Evolutionary conservation across 208 protist species (phyloP).

Genomic region (Willaertia magna): DNA sequence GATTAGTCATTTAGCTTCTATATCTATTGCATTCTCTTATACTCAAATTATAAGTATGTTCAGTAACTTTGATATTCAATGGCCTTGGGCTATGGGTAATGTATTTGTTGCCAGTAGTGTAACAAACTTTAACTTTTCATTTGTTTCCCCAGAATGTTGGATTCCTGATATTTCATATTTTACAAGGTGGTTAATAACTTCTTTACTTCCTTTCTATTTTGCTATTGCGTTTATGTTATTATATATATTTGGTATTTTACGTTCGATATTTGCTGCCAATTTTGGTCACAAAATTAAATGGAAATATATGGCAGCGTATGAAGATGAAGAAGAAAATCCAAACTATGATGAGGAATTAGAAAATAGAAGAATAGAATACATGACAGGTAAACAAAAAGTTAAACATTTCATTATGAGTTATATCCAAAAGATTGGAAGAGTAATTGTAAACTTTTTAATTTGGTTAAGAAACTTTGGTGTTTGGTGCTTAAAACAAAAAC

Average conservation of each 20-base stretch:
- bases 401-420: background rate
- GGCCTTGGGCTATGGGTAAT: background rate
- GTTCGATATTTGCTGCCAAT: background rate
- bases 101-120: background rate
- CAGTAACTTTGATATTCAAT: background rate
- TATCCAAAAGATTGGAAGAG: background rate
- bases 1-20: background rate
- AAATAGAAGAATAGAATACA: too few species aligned
- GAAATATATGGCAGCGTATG: background rate
- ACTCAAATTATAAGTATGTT: background rate
- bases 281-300: background rate
- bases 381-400: background rate
- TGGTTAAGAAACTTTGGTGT: background rate
- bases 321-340: background rate
- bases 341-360: background rate
- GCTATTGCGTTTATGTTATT: background rate
- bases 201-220: background rate
- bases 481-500: background rate
- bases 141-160: background rate
- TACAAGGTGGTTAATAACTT: background rate
- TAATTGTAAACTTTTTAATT: background rate
- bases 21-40: background rate
- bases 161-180: background rate
- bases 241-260: background rate
- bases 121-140: background rate